Base-by-base conservation (phyloP, 306 rosid species). In the Dalbergia cochinchinensis region DNA sequence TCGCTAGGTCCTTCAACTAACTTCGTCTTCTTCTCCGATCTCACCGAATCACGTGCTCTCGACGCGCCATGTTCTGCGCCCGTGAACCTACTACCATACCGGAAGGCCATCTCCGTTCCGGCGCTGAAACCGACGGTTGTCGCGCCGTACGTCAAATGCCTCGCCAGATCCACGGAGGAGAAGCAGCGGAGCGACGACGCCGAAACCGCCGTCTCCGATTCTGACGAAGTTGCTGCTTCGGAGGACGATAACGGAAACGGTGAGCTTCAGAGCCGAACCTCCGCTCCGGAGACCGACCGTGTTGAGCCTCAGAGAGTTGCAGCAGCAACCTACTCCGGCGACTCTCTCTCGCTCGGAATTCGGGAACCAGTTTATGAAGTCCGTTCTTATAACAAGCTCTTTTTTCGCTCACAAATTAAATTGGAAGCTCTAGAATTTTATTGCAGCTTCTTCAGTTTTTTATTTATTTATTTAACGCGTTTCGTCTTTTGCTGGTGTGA, bases 281-380 rank as follows among this genome's bases (percentile, higher is more conserved):
- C 86, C 4, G 58, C 48, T 62, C 60, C 57, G n/a, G 59, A 68
- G 34, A 51, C 15, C 35, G 60, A 33, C 14, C 64, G 73, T 8
- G n/a, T 71, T 22, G 82, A 83, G 76, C 44, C 87, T 79, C 82
- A 65, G 80, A 88, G 78, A 58, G 82, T 79, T 26, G 31, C 60
- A 22, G 31, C 81, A 6, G 15, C 91, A 20, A 42, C 91, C n/a
- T 82, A 89, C 5, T 75, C 86, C 0, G 82, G 90, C 81, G 99
- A 96, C 26, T 87, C 85, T 77, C 80, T 86, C 8, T 85, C 91
- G 31, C 93, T 91, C n/a, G 97, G 98, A 75, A 91, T 96, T 83
- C 97, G 99, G 3, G 99, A 96, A 85, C 96, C 92, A 4, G 91
- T 96, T 73, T 96, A 96, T 69, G 94, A 93, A 91, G 98, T 96